phyloP scores from a whole-genome alignment of 2,329 filamentous ascomycete genomes.

The Diaporthe batatas region DNA sequence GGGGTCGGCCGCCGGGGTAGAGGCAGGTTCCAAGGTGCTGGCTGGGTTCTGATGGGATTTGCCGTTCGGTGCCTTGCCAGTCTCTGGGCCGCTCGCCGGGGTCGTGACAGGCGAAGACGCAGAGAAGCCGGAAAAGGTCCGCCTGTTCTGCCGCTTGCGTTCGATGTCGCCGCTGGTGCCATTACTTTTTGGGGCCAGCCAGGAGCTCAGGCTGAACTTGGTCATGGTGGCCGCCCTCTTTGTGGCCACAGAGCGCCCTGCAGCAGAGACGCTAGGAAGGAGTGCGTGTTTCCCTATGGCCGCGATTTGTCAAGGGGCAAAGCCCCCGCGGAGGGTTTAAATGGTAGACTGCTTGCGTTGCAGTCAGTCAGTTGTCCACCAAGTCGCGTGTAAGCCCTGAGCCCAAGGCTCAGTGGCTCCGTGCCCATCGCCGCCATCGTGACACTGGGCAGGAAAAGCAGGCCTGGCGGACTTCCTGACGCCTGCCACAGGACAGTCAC shows the following conservation, averaged over 20 bases:
- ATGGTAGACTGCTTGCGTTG: background rate
- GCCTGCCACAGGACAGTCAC: slow-evolving; percentile 22
- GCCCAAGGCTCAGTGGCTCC: background rate
- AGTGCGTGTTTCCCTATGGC: slow-evolving; percentile 7
- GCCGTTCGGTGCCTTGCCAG: background rate
- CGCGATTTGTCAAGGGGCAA: background rate
- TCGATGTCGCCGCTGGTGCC: slow-evolving; percentile 45
- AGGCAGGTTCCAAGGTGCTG: slow-evolving; percentile 7
- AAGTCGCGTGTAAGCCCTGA: background rate
- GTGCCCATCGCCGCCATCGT: background rate
- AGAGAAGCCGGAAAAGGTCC: slow-evolving; percentile 51
- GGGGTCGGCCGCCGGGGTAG: slow-evolving; percentile 18
- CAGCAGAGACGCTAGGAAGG: slow-evolving; percentile 15
- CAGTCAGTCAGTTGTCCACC: slow-evolving; percentile 18
- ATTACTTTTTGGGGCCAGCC: slow-evolving; percentile 47
- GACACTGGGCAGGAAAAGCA: background rate
- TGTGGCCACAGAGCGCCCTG: background rate
- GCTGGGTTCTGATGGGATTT: slow-evolving; percentile 4
- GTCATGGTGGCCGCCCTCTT: slow-evolving; percentile 48
- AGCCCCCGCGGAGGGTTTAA: background rate
- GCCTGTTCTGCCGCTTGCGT: slow-evolving; percentile 52
- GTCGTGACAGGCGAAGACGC: slow-evolving; percentile 43
- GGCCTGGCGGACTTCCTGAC: slow-evolving; percentile 14
- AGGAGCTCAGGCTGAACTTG: slow-evolving; percentile 53
- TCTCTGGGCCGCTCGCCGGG: slow-evolving; percentile 40